Conservation (phyloP, 2,329 filamentous ascomycete genomes). For the Decorospora gaudefroyi region DNA sequence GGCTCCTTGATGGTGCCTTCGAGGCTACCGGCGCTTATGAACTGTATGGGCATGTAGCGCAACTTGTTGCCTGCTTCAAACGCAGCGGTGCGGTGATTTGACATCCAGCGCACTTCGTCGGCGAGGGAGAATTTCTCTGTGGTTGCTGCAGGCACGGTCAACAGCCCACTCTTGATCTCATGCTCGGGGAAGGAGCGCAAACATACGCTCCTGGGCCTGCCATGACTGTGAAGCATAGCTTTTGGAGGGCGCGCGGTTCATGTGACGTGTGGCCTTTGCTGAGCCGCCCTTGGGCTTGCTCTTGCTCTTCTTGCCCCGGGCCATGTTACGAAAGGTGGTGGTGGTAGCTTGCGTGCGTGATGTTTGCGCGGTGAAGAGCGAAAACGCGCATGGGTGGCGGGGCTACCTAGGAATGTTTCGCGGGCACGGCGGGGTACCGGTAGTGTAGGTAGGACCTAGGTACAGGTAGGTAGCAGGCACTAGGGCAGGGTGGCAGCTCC, state of each 20-base stretch:
- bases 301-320: slow-evolving; percentile 36
- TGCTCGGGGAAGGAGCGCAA: slow-evolving; percentile 14
- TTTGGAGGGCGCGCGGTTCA: slow-evolving; percentile 26
- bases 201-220: slow-evolving; percentile 27
- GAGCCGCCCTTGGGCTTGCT: slow-evolving; percentile 30
- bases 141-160: slow-evolving; percentile 26
- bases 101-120: slow-evolving; percentile 64
- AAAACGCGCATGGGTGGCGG: neutral
- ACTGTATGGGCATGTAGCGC: slow-evolving; percentile 60
- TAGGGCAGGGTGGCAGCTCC: slow-evolving; percentile 8
- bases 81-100: slow-evolving; percentile 52
- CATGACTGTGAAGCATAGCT: slow-evolving; percentile 18
- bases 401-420: too few species aligned
- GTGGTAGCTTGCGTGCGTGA: too few species aligned
- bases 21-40: slow-evolving; percentile 62
- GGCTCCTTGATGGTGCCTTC: slow-evolving; percentile 42
- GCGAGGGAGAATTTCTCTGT: slow-evolving; percentile 53
- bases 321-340: slow-evolving; percentile 31
- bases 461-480: too few species aligned
- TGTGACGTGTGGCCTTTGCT: slow-evolving; percentile 26
- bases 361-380: neutral
- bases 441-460: too few species aligned
- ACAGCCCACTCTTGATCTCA: slow-evolving; percentile 9
- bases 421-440: too few species aligned
- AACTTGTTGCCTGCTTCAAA: slow-evolving; percentile 57